These are phyloP conservation scores for Cyclospora cayetanensis DNA, from an alignment of 169 alveolate genomes.

Conservation along the genomic window DNA sequence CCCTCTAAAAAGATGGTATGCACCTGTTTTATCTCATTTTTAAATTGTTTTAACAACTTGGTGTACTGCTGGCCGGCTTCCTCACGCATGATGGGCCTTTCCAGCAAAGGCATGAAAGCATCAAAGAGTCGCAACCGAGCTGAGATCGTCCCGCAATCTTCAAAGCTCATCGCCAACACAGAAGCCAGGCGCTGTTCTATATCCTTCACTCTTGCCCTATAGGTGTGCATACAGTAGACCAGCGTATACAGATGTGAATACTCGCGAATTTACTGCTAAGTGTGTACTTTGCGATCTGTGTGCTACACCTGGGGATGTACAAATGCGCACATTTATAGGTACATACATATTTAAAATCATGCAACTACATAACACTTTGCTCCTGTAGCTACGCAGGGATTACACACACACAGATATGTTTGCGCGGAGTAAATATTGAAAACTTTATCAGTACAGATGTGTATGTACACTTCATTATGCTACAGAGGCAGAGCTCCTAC, in stretches of 20 bases:
- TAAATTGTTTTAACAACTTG: slow-evolving; percentile 87
- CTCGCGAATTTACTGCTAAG: no score
- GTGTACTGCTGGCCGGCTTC: slow-evolving; percentile 93
- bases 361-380: no score
- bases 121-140: slow-evolving; percentile 91
- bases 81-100: slow-evolving; percentile 92
- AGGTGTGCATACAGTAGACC: not conserved
- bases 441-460: no score
- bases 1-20: slow-evolving; percentile 87
- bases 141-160: slow-evolving; percentile 88
- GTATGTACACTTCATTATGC: no score
- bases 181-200: slow-evolving; percentile 92
- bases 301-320: no score
- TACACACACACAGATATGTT: not conserved
- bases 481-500: no score
- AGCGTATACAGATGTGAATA: not conserved
- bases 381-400: not conserved
- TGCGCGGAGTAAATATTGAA: not conserved
- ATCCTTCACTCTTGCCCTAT: slow-evolving; percentile 80
- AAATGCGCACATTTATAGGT: not conserved
- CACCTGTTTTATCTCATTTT: slow-evolving; percentile 87
- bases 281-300: no score
- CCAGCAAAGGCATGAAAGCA: slow-evolving; percentile 84
- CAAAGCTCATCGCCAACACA: slow-evolving; percentile 89
- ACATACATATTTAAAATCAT: not conserved